Evolutionary conservation across 2,329 filamentous ascomycete genomes (phyloP), one percentile per base, ranked within the genome.

Genomic region (Cytospora piceicola): DNA sequence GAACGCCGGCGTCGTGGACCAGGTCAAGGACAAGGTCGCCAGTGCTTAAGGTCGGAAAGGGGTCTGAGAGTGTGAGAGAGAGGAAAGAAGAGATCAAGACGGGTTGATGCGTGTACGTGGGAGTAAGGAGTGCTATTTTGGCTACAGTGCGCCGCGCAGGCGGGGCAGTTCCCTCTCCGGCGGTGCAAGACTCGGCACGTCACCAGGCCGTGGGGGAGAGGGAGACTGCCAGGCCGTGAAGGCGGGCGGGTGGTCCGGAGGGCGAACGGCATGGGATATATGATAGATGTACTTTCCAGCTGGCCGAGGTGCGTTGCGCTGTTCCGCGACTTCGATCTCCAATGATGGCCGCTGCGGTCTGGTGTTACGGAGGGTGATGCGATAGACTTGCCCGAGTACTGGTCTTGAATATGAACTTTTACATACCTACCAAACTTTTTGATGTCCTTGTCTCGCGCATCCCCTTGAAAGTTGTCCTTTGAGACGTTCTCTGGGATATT

Each of bases 21-120:
- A 70, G 32, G 68, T 67, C 54, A 71, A 73, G 66, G 77, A 78
- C 67, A 79, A 80, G 32, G 75, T 78, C 61, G 79, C 55, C 29
- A 42, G 39, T n/a, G 60, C 46, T 1, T 53, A 63, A 32, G 39
- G 17, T 36, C 34, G 36, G 36, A 15, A 4, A 27, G 27, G 1
- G 29, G 22, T 14, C 7, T 1, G 12, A 11, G 24, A 7, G 32
- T 46, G 14, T 17, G 9, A 6, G 30, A n/a, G 14, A 12, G 29
- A 46, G 39, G 55, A 11, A 52, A 34, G 9, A 9, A 32, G 30
- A 32, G 30, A 32, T n/a, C n/a, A 1, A 14, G 34, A 14, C 34
- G 34, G 12, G 15, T 36, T 14, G 14, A 14, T 4, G 34, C 1
- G 11, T 34, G 8, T 12, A 34, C 11, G 34, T 36, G 34, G 34